These are phyloP conservation scores for Mycogone perniciosa DNA, from an alignment of 2,329 filamentous ascomycete genomes.

Conservation along the genomic window DNA sequence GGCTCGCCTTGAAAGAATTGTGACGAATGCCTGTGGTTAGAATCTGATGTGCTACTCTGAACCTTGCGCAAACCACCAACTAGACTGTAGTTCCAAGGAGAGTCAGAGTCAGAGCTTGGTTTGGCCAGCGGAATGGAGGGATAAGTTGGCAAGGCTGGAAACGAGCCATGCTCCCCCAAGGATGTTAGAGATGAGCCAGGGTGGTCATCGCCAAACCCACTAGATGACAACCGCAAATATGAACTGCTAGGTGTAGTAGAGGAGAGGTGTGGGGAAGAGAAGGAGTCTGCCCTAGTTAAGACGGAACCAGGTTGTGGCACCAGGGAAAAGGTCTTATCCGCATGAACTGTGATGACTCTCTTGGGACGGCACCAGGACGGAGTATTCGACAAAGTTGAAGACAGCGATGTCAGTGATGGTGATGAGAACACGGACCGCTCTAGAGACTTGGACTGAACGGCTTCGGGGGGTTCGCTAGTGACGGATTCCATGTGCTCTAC, in stretches of 20 bases:
- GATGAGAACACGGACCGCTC: conserved; percentile 9
- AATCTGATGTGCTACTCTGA: conserved; percentile 15
- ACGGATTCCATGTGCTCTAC: neutral
- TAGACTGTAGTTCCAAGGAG: conserved; percentile 49
- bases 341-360: conserved; percentile 43
- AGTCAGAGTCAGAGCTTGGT: conserved; percentile 19
- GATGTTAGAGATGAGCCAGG: conserved; percentile 45
- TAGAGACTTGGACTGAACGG: conserved; percentile 5
- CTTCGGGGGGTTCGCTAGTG: neutral
- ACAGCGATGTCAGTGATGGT: conserved; percentile 11
- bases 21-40: neutral
- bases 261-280: conserved; percentile 37
- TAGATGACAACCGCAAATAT: conserved; percentile 42
- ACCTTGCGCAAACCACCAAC: conserved; percentile 51
- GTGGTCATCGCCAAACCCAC: conserved; percentile 41
- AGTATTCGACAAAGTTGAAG: conserved; percentile 18
- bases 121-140: conserved; percentile 13
- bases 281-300: conserved; percentile 25
- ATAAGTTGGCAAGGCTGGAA: conserved; percentile 16
- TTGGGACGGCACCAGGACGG: conserved; percentile 22
- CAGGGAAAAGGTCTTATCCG: conserved; percentile 55
- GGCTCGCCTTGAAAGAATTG: neutral
- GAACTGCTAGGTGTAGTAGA: conserved; percentile 41
- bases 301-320: conserved; percentile 28
- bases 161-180: conserved; percentile 31